These are phyloP conservation scores for Zymoseptoria tritici DNA, from an alignment of 2,329 filamentous ascomycete genomes.

Conservation along the genomic window DNA sequence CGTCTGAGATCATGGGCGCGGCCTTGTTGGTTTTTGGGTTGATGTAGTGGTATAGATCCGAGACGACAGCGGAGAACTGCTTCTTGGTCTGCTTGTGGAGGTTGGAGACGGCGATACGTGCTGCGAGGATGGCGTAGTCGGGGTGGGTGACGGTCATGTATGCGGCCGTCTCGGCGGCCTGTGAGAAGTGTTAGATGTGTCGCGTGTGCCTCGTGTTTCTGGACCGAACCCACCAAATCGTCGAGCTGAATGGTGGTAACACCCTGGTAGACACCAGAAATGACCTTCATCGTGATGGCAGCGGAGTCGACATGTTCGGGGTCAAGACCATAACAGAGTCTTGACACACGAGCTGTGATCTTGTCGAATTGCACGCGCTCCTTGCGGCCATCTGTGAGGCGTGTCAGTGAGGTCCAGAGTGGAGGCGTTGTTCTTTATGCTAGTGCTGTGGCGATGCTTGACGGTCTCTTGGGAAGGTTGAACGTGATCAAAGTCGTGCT, in stretches of 20 bases:
- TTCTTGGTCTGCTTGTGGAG: conserved; percentile 99
- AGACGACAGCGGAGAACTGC: conserved; percentile 93
- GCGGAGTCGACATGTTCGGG: conserved; percentile 93
- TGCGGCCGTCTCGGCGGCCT: conserved; percentile 97
- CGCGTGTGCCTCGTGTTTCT: background rate
- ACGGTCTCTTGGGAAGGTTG: background rate
- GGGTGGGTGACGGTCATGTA: conserved; percentile 99
- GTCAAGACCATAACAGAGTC: conserved; percentile 95
- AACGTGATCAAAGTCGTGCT: background rate
- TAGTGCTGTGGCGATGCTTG: conserved; percentile 5
- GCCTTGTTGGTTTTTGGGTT: conserved; percentile 81
- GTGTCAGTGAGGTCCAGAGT: conserved; percentile 15
- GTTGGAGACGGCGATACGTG: conserved; percentile 97
- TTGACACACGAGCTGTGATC: conserved; percentile 96
- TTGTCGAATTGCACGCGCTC: conserved; percentile 99
- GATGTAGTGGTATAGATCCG: conserved; percentile 89
- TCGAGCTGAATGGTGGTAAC: conserved; percentile 95
- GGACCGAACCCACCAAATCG: conserved; percentile 66
- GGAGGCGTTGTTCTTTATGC: conserved; percentile 8
- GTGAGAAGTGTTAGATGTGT: conserved; percentile 12
- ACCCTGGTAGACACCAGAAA: conserved; percentile 97
- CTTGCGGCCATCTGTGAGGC: conserved; percentile 80
- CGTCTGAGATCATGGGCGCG: conserved; percentile 90
- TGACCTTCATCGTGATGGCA: conserved; percentile 98
- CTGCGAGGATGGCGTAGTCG: conserved; percentile 96